Base-by-base conservation (phyloP, 164 flowering plant genomes). In the Piper betle region DNA sequence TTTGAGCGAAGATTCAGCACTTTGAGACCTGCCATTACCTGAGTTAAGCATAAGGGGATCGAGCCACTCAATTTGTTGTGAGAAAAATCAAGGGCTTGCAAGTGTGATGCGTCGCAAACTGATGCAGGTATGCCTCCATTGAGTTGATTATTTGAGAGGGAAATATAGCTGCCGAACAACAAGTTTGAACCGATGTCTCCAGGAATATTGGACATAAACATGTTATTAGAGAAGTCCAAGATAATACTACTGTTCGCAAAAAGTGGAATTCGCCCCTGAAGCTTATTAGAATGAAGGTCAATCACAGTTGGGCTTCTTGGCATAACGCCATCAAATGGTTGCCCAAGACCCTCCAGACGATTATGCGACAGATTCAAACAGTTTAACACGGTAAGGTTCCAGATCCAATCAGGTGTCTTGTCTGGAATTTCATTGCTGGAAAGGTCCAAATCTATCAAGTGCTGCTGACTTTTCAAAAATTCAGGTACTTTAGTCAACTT, bases 141-240 rank as follows among this genome's bases (percentile, higher is more conserved):
- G 7, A 73, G 52, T 0, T 39, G 6, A 57, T 76, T 76, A 19
- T 57, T 60, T 16, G 83, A 60, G 33, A 82, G 59, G 16, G 83
- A 81, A 54, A 81, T 64, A 69, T 69, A 79, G 18, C 55, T 0
- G 8, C 66, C 37, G 20, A 1, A 4, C 0, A 15, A 0, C 2
- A 81, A 62, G 65, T 1, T 20, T 13, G 54, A 16, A 13, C 70
- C 73, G 20, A 78, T 71, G 33, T 60, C 65, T 8, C 10, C 3
- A 3, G 77, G 80, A 37, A 79, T 64, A 37, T n/a, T 10, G 13
- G 77, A 70, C 46, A 33, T 62, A 63, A 82, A 78, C 2, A 17
- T 67, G 48, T 86, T 86, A 52, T 59, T 20, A 1, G 93, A 86
- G 70, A 66, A 82, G 68, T 84, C 86, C 54, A 84, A 46, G 63